Conservation (phyloP, 1,284 basidiomycete species). For the Sporisorium reilianum region DNA sequence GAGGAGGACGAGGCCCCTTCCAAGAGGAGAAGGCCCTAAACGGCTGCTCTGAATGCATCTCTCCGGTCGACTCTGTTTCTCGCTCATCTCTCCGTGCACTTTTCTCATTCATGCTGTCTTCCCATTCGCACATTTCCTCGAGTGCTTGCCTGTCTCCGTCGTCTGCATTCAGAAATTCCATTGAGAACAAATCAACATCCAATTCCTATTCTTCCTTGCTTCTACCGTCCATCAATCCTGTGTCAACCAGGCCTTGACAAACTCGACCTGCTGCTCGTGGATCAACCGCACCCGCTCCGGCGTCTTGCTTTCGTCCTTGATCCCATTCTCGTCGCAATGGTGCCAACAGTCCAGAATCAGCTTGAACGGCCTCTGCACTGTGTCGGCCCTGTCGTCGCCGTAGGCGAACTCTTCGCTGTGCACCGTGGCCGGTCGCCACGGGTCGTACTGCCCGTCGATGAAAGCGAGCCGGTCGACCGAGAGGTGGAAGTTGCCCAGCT, state of each 20-base stretch:
- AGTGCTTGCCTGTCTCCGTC: not conserved
- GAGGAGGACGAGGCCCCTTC: conserved; percentile 36
- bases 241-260: conserved; percentile 85
- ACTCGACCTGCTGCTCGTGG: conserved; percentile 82
- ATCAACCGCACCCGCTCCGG: conserved; percentile 83
- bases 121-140: conserved; percentile 2
- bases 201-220: not conserved
- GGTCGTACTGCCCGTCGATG: conserved; percentile 85
- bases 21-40: conserved; percentile 29
- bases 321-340: conserved; percentile 59
- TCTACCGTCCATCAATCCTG: conserved; percentile 69
- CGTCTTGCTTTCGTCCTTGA: conserved; percentile 72
- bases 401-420: conserved; percentile 77
- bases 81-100: conserved; percentile 4
- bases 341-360: conserved; percentile 76
- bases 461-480: conserved; percentile 83
- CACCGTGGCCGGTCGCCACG: conserved; percentile 87
- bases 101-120: not conserved
- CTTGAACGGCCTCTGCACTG: conserved; percentile 82
- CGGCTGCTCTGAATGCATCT: not conserved
- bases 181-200: not conserved
- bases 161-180: not conserved
- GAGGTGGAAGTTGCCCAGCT: conserved; percentile 73
- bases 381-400: conserved; percentile 79
- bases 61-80: not conserved